These are phyloP conservation scores for Blastocystis sp. DNA, from an alignment of 352 stramenopile species.

Conservation along the genomic window DNA sequence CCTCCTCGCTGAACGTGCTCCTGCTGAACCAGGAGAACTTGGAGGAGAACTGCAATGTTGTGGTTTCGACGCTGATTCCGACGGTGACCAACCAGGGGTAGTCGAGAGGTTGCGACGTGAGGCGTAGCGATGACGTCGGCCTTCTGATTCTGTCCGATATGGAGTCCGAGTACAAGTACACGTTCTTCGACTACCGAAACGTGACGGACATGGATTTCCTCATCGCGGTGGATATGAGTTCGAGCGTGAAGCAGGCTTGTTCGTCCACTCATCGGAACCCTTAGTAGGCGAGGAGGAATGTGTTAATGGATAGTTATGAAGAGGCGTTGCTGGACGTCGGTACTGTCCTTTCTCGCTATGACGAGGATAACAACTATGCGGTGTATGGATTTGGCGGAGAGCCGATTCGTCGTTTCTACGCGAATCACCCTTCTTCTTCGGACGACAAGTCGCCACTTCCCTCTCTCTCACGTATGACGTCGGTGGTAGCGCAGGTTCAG, in stretches of 20 bases:
- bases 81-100: neutral
- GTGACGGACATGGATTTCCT: constrained; percentile 44
- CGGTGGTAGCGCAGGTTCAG: neutral
- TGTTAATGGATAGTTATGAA: constrained; percentile 20
- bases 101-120: neutral
- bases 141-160: neutral
- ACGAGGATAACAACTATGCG: constrained; percentile 29
- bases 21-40: neutral
- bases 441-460: neutral
- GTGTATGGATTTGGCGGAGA: constrained; percentile 35
- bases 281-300: neutral
- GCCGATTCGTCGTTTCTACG: neutral
- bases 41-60: neutral
- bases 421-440: neutral
- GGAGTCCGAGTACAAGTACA: constrained; percentile 7
- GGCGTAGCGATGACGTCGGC: neutral
- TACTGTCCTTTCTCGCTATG: constrained; percentile 25
- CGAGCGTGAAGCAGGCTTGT: constrained; percentile 1
- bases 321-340: constrained; percentile 36
- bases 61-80: neutral
- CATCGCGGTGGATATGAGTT: constrained; percentile 47
- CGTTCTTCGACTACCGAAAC: constrained; percentile 26
- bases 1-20: neutral
- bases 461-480: no score
- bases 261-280: neutral